phyloP scores from a whole-genome alignment of 2,329 filamentous ascomycete genomes.

The Chaetomium strumarium region DNA sequence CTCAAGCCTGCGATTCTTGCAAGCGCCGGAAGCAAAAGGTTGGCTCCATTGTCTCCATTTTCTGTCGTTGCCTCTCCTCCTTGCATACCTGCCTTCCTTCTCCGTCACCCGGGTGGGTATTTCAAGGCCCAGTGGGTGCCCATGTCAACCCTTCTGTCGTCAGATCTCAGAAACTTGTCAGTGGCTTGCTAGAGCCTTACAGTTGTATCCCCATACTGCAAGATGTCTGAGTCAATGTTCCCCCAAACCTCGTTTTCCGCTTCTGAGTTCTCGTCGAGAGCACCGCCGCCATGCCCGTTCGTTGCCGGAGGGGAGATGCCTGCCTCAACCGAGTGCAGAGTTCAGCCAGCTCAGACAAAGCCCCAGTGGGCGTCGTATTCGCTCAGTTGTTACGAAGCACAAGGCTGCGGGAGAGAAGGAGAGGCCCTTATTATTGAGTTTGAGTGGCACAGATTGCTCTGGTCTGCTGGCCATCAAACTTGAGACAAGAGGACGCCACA shows the following conservation, averaged over 20 bases:
- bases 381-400: constrained; percentile 19
- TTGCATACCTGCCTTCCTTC: not conserved
- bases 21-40: constrained; percentile 64
- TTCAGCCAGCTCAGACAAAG: no score
- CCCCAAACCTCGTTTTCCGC: not conserved
- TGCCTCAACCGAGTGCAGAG: constrained; percentile 8
- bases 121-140: not conserved
- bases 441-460: constrained; percentile 20
- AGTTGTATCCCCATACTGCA: constrained; percentile 5
- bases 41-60: constrained; percentile 28
- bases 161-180: not conserved
- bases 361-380: constrained; percentile 14
- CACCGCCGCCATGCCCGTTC: constrained; percentile 4
- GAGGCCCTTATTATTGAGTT: not conserved
- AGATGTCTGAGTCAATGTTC: constrained; percentile 14
- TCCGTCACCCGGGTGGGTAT: not conserved
- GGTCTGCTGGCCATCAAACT: not conserved
- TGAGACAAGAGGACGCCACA: not conserved
- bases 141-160: not conserved
- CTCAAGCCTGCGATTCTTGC: constrained; percentile 59
- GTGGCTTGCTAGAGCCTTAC: constrained; percentile 2
- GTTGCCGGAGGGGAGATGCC: constrained; percentile 7
- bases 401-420: constrained; percentile 12
- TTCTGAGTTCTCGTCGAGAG: not conserved
- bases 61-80: not conserved